Percentiles rank a stretch among this genome's conserved stretches.
Evolutionary conservation across 352 stramenopile genomes (phyloP).

Genomic region (Paralagenidium karlingii): DNA sequence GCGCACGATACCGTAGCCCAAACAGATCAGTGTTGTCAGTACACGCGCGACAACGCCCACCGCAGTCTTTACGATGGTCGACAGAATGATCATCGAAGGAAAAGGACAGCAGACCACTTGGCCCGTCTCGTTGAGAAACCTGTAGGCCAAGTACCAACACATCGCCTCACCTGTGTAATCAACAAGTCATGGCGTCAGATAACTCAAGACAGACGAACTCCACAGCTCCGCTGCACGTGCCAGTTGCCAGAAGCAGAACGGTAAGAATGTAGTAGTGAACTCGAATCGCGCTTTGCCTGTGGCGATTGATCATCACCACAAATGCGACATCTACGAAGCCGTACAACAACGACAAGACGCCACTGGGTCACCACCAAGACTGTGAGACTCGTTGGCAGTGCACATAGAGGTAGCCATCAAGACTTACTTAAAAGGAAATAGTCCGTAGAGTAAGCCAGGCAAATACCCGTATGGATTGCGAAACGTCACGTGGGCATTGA

Average conservation of each 20-base stretch:
- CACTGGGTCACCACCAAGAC: slow-evolving; percentile 19
- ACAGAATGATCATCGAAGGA: slow-evolving; percentile 43
- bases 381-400: background rate
- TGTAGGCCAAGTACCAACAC: slow-evolving; percentile 74
- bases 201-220: background rate
- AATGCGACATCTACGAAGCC: slow-evolving; percentile 56
- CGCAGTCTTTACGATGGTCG: slow-evolving; percentile 62
- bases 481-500: slow-evolving; percentile 56
- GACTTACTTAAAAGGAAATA: slow-evolving; percentile 77
- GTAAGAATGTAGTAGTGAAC: slow-evolving; percentile 83
- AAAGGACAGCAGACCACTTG: slow-evolving; percentile 72
- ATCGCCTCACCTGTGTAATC: slow-evolving; percentile 61
- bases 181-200: too few species aligned
- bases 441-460: slow-evolving; percentile 58
- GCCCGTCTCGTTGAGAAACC: slow-evolving; percentile 54
- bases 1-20: slow-evolving; percentile 74
- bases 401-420: slow-evolving; percentile 2
- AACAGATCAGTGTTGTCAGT: slow-evolving; percentile 61
- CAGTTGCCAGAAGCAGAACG: slow-evolving; percentile 65
- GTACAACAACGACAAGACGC: slow-evolving; percentile 58
- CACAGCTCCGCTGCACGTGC: slow-evolving; percentile 7
- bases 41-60: slow-evolving; percentile 64
- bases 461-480: slow-evolving; percentile 76
- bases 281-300: slow-evolving; percentile 57
- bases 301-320: slow-evolving; percentile 44